These are phyloP conservation scores for Pseudozyma thailandica DNA, from an alignment of 1,284 basidiomycete species.

Conservation along the genomic window DNA sequence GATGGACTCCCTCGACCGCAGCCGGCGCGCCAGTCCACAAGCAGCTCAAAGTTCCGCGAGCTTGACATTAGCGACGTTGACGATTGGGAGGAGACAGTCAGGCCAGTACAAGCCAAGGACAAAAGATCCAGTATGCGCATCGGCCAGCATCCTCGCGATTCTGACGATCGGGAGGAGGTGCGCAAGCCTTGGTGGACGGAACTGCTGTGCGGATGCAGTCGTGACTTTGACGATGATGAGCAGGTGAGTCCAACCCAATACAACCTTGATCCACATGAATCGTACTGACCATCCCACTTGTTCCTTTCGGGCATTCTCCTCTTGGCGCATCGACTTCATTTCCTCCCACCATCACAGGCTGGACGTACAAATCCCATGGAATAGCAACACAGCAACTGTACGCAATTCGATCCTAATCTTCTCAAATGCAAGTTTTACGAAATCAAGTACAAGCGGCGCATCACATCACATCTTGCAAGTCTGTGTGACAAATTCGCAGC, in stretches of 20 bases:
- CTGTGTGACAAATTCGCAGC: neutral
- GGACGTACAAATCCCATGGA: slow-evolving; percentile 52
- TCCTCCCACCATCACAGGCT: slow-evolving; percentile 15
- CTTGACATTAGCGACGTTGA: slow-evolving; percentile 44
- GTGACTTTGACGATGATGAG: slow-evolving; percentile 49
- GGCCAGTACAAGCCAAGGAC: neutral
- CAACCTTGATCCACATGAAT: neutral
- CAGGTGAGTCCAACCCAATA: slow-evolving; percentile 32
- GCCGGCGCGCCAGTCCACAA: slow-evolving; percentile 31
- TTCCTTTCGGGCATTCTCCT: no score
- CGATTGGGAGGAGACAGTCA: slow-evolving; percentile 37
- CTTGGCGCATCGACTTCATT: no score
- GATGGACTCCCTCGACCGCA: slow-evolving; percentile 2
- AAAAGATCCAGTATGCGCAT: no score
- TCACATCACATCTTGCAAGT: no score
- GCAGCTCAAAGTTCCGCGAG: slow-evolving; percentile 52
- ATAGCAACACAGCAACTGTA: slow-evolving; percentile 8
- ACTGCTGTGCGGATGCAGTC: slow-evolving; percentile 50
- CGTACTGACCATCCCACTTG: slow-evolving; percentile 5
- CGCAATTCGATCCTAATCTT: neutral
- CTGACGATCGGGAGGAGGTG: slow-evolving; percentile 11
- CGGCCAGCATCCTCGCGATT: neutral
- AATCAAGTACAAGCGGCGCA: no score
- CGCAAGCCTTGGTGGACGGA: slow-evolving; percentile 56
- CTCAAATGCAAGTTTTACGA: slow-evolving; percentile 1